Percentiles rank a stretch among this genome's conserved stretches.
These are phyloP conservation scores for Wickerhamiella siamensis DNA, from an alignment of 805 yeast species.

Conservation along the genomic window DNA sequence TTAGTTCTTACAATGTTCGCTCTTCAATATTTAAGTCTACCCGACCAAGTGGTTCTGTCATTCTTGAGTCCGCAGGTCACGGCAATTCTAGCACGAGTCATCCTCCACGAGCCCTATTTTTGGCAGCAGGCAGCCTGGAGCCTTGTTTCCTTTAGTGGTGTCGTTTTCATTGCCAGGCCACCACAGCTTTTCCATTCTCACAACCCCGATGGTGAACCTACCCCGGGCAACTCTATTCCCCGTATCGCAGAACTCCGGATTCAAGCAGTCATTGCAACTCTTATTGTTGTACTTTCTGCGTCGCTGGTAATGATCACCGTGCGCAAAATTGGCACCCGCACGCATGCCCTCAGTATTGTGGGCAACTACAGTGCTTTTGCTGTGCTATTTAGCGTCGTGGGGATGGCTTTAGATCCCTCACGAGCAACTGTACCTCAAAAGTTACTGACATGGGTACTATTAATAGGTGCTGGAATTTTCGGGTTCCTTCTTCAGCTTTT, in stretches of 20 bases:
- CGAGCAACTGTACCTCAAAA: slow-evolving; percentile 3
- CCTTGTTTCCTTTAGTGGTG: slow-evolving; percentile 55
- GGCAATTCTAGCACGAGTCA: slow-evolving; percentile 53
- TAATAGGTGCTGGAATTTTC: slow-evolving; percentile 48
- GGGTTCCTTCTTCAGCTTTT: slow-evolving; percentile 77
- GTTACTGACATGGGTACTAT: slow-evolving; percentile 36
- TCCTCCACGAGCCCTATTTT: slow-evolving; percentile 54
- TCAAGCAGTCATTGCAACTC: slow-evolving; percentile 48
- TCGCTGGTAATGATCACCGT: slow-evolving; percentile 28
- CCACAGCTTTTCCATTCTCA: slow-evolving; percentile 43
- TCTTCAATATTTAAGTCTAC: slow-evolving; percentile 53
- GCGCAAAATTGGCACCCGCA: slow-evolving; percentile 59
- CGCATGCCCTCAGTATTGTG: slow-evolving; percentile 70
- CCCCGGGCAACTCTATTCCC: background rate
- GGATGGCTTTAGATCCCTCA: slow-evolving; percentile 13
- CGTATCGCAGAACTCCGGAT: slow-evolving; percentile 29
- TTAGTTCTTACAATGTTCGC: slow-evolving; percentile 70
- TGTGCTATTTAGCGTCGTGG: slow-evolving; percentile 37
- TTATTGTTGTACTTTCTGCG: slow-evolving; percentile 37
- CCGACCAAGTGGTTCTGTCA: slow-evolving; percentile 71
- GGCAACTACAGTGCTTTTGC: slow-evolving; percentile 57
- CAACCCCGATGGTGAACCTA: background rate
- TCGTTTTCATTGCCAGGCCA: slow-evolving; percentile 70
- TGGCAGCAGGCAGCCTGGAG: slow-evolving; percentile 57
- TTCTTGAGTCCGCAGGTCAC: slow-evolving; percentile 69